Evolutionary conservation across 2,329 filamentous ascomycete species (phyloP).

Genomic region (Sphaerulina vaccinii): DNA sequence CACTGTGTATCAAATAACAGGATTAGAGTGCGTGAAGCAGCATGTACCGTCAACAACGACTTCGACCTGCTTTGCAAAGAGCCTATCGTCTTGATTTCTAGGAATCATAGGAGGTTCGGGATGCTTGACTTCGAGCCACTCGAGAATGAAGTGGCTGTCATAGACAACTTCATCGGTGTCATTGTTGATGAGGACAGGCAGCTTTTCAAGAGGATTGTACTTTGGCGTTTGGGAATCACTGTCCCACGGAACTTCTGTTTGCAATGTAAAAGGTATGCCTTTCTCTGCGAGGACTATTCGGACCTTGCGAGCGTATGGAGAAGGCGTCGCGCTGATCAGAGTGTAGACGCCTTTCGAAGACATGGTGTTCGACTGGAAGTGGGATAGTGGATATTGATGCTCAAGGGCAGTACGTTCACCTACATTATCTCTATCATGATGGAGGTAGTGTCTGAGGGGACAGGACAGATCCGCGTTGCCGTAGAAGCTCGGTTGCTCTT

Average conservation of each 20-base stretch:
- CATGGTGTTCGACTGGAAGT: not conserved
- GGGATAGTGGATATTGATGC: not conserved
- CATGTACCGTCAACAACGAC: constrained; percentile 37
- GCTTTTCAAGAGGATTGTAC: constrained; percentile 44
- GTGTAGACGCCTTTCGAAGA: constrained; percentile 24
- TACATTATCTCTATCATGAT: not conserved
- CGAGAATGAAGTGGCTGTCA: constrained; percentile 41
- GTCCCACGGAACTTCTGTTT: constrained; percentile 47
- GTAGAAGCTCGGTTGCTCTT: constrained; percentile 10
- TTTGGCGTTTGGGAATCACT: constrained; percentile 39
- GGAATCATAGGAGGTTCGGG: constrained; percentile 34
- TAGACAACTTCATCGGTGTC: constrained; percentile 36
- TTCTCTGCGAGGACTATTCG: constrained; percentile 44
- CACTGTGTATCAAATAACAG: too few relatives aligned
- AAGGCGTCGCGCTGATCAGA: constrained; percentile 39
- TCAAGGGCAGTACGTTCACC: not conserved
- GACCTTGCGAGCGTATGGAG: constrained; percentile 45
- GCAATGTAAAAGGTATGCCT: constrained; percentile 41
- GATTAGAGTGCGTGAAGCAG: too few relatives aligned
- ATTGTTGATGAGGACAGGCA: constrained; percentile 40
- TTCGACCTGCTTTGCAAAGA: constrained; percentile 39
- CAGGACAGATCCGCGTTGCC: constrained; percentile 14
- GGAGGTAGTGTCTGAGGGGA: not conserved
- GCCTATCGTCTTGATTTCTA: constrained; percentile 28
- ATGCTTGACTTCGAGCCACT: constrained; percentile 40